Evolutionary conservation across 139 green algal genomes (phyloP), one percentile per base, ranked within the genome.

Genomic region (Raphidocelis subcapitata): DNA sequence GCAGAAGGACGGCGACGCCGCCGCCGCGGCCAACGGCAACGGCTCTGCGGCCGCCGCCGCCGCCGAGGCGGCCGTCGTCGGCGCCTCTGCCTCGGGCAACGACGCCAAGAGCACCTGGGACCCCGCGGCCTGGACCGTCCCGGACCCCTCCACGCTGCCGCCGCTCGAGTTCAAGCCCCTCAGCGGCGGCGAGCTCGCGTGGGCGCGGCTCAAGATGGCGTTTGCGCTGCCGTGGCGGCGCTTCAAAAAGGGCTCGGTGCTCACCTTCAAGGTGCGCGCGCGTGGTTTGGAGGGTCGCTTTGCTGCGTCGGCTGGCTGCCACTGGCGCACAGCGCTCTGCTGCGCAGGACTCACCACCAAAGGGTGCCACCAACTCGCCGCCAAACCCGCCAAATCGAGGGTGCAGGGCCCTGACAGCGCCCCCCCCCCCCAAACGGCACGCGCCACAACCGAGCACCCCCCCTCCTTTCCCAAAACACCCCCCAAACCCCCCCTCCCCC

Each of bases 171-270:
- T 68, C 32, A 41, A 63, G n/a, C 69, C 69, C 20, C 56, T 67
- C 24, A 67, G 56, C 32, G 57, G 29, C 29, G 67, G 26, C 10
- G 70, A 84, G 3, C 57, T 65, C 49, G 79, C 74, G 33, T 84
- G 77, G 79, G 85, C 84, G 18, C 72, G 51, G 54, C 69, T 77
- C 64, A 82, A 83, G 61, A 79, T 90, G 33, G 76, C 72, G 10
- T 84, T 92, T 44, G 93, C 93, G 12, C 83, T 94, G 69, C 93
- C 92, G 8, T 98, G 94, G 94, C 77, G 94, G 28, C 81, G 89
- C 14, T 94, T 98, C 74, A 94, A 95, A 73, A 87, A 87, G 44
- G 88, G 80, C 56, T 88, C 86, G 31, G 88, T 93, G 32, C 85
- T 98, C 0, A 74, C 84, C 3, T 86, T 97, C 72, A 93, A 92